Conservation (phyloP, 306 rosid species). For the Astragalus glycyphyllos region DNA sequence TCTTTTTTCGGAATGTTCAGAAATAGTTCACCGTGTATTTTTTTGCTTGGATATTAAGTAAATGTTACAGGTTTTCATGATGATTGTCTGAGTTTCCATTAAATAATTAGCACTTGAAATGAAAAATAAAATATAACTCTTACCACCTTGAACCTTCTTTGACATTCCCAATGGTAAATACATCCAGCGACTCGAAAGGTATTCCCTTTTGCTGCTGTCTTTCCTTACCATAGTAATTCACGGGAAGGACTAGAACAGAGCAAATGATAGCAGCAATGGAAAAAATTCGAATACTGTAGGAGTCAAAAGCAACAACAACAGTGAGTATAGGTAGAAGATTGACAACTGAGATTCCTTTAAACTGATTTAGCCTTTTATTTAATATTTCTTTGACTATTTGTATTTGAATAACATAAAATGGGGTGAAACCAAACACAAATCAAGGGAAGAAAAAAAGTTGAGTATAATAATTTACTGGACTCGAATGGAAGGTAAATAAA, state of each 20-base stretch:
- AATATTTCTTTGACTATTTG: background rate
- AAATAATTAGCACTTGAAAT: conserved; percentile 14
- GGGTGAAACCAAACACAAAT: conserved; percentile 35
- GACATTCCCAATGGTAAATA: conserved; percentile 83
- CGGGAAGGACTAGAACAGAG: conserved; percentile 77
- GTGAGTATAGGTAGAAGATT: conserved; percentile 47
- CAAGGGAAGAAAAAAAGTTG: conserved; percentile 22
- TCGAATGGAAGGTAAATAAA: background rate
- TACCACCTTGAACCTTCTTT: conserved; percentile 78
- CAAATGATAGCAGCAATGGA: conserved; percentile 74
- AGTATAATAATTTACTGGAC: conserved; percentile 22
- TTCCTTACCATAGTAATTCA: conserved; percentile 74
- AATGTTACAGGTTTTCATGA: conserved; percentile 25
- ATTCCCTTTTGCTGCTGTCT: conserved; percentile 50
- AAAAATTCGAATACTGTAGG: conserved; percentile 79
- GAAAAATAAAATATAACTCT: conserved; percentile 37
- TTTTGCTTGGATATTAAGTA: background rate
- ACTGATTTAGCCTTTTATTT: conserved; percentile 4
- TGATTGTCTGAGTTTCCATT: conserved; percentile 2
- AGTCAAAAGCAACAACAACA: conserved; percentile 44
- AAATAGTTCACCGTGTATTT: background rate
- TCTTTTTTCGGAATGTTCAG: background rate
- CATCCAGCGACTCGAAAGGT: conserved; percentile 70
- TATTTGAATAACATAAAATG: conserved; percentile 31
- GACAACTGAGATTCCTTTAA: conserved; percentile 27